These are phyloP conservation scores for Euphorbia corollata DNA, from an alignment of 441 rosid species.

Conservation along the genomic window DNA sequence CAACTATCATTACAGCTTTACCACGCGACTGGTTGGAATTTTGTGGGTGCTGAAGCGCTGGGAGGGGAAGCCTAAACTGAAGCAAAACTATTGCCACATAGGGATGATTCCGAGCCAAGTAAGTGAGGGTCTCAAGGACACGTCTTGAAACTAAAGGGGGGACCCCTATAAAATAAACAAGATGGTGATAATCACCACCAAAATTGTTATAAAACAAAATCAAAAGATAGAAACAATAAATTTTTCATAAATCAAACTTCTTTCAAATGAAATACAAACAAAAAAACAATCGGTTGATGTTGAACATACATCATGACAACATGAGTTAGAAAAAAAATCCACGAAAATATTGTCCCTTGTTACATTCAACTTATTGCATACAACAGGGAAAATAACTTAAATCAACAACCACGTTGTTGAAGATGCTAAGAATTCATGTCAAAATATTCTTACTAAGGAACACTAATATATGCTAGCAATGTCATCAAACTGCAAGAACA, in stretches of 20 bases:
- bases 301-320: neutral
- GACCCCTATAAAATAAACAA: slow-evolving; percentile 46
- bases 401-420: neutral
- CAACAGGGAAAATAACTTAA: neutral
- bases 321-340: neutral
- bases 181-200: neutral
- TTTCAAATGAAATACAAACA: neutral
- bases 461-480: neutral
- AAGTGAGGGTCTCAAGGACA: slow-evolving; percentile 80
- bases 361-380: neutral
- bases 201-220: slow-evolving; percentile 6
- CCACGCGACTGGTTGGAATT: slow-evolving; percentile 51
- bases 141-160: slow-evolving; percentile 95
- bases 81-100: slow-evolving; percentile 76
- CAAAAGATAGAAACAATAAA: neutral
- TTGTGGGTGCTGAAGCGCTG: slow-evolving; percentile 33
- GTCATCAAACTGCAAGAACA: neutral
- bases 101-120: slow-evolving; percentile 83
- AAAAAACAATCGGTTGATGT: neutral
- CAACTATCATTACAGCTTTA: slow-evolving; percentile 59
- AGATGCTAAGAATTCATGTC: neutral
- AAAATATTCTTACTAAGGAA: neutral
- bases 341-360: no score
- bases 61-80: slow-evolving; percentile 55
- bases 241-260: neutral